Percentiles rank a stretch among this genome's conserved stretches.
Conservation (phyloP, 2,329 filamentous ascomycete species). For the Cadophora gregata region DNA sequence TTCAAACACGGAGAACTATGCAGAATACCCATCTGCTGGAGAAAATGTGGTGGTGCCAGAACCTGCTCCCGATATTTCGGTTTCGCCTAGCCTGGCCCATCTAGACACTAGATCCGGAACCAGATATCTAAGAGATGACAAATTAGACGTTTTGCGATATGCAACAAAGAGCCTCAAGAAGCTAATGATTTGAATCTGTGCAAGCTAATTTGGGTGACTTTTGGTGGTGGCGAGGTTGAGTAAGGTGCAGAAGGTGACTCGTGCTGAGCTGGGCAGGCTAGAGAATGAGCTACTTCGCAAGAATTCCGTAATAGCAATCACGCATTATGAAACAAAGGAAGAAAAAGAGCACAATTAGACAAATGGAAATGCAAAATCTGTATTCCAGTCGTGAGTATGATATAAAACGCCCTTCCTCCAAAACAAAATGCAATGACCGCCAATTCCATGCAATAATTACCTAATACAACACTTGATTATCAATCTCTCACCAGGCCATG, state of each 20-base stretch:
- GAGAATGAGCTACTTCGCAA: not conserved
- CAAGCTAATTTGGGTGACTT: not conserved
- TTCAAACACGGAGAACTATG: too few species aligned
- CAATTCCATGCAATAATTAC: constrained; percentile 7
- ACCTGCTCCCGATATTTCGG: too few species aligned
- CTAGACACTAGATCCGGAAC: not conserved
- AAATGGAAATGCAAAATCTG: not conserved
- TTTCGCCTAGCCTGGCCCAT: not conserved
- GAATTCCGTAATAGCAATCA: too few species aligned
- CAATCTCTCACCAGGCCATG: not conserved
- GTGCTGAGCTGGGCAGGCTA: not conserved
- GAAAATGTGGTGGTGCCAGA: too few species aligned
- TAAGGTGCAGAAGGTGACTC: not conserved
- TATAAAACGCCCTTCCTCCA: constrained; percentile 4
- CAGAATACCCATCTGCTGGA: too few species aligned
- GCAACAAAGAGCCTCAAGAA: not conserved
- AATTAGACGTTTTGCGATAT: not conserved
- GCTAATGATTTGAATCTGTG: not conserved
- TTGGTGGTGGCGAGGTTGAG: not conserved
- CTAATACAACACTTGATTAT: not conserved
- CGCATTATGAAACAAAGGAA: not conserved
- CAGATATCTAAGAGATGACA: not conserved
- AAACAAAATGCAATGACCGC: constrained; percentile 14
- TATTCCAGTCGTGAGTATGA: constrained; percentile 15
- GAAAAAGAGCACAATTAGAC: not conserved